Base-by-base conservation (phyloP, 176 grass and related monocot species). In the Puya raimondii region DNA sequence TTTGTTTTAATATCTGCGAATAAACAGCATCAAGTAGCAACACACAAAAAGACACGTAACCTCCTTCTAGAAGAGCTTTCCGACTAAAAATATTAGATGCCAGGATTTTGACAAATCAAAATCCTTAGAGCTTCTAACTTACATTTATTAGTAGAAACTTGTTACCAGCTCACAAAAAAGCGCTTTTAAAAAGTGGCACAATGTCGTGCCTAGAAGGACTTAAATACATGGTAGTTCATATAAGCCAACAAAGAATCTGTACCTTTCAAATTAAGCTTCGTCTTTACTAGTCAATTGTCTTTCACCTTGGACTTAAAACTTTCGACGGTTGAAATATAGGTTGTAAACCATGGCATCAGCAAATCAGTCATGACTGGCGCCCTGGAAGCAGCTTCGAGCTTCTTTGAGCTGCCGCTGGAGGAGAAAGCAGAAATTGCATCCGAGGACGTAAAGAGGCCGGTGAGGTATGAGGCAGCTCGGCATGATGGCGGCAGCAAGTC, bases 341-440 rank as follows among this genome's bases (percentile, higher is more conserved):
- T 96, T 72, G 48, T 73, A 48, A 96, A 89, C 70, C 85, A 91
- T 56, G 92, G 88, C 7, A 79, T 91, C 63, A 84, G 79, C 66
- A 82, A 66, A 49, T 72, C 75, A 0, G 70, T 80, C 63, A 88
- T 82, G 74, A 58, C 49, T 7, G 83, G 76, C 2, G 92, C 88
- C 23, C 68, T 87, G 4, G 78, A 86, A 50, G 81, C 69, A 0
- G 80, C 88, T 70, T 82, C 78, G 0, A 75, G 69, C 7, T 96
- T 96, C 74, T 96, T 96, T 64, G 47, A 82, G 2, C n/a, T 85
- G 47, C 12, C 85, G 8, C 1, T 49, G 0, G 80, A 91, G 48
- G 22, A 50, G 74, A 91, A 96, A 61, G 75, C 76, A 69, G 23
- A 47, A 25, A 88, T 90, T 57, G 73, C 76, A 23, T 92, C 83